Evolutionary conservation across 1,284 basidiomycete genomes (phyloP), one percentile per base, ranked within the genome.

Genomic region (Afroboletus lepidellus): DNA sequence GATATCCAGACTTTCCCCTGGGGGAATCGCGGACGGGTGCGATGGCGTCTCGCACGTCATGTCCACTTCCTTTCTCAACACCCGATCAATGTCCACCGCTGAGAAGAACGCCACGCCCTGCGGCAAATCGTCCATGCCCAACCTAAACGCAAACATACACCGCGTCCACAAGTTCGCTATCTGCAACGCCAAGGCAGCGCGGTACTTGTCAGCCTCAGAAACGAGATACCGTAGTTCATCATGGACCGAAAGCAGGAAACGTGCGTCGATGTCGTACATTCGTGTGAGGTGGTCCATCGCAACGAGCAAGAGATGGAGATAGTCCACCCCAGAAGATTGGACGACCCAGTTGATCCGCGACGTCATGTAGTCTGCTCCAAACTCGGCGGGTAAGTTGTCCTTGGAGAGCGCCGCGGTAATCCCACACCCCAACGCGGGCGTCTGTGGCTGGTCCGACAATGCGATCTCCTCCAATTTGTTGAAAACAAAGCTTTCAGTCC

Each of bases 281-380:
- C 73, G 67, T 56, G 89, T 85, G 20, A 99, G 81, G 70, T 98
- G 82, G 56, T 96, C 86, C 94, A 99, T 98, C 1, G 94, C 83
- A 25, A 95, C 91, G 64, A 99, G 94, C 53, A 99, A 83, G 43
- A 99, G 83, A 65, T 99, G 96, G 13, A 99, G 84, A 66, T 99
- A 99, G 72, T 99, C 96, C 38, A 99, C 96, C 20, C 96, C 97
- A 0, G 94, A 98, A 8, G 94, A 97, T 69, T 99, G 97, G 8
- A 99, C 97, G 45, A 97, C 97, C 97, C 97, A 99, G 68, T 99
- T 99, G 74, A 99, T 96, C 24, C 96, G 84, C 13, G 93, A 96
- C 0, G 97, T 91, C 81, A 99, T 90, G 72, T 92, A 99, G 60
- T 96, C 92, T 1, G 86, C 75, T 18, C 90, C 90, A 54, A 90